Evolutionary conservation across 73 alveolate species (phyloP).

Genomic region (Paramecium biaurelia): DNA sequence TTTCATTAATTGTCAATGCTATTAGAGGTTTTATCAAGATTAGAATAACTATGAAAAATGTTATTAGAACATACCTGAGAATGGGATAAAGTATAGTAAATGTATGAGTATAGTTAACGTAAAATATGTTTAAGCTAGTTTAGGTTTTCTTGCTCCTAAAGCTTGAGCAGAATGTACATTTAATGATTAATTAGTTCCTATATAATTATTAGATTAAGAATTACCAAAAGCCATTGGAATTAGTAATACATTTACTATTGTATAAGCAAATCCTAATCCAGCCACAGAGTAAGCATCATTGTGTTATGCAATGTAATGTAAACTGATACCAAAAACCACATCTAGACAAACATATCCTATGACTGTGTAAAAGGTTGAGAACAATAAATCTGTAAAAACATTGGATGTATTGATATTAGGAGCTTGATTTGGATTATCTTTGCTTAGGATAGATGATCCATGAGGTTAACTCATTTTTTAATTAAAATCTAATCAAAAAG

Average conservation of each 20-base stretch:
- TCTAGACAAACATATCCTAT: slow-evolving; percentile 18
- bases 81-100: neutral
- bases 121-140: neutral
- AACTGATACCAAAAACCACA: neutral
- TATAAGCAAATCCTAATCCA: neutral
- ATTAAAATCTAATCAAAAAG: neutral
- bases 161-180: neutral
- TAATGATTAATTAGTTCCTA: neutral
- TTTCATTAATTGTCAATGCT: neutral
- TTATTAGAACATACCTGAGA: neutral
- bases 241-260: neutral
- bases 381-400: neutral
- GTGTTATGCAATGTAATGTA: neutral
- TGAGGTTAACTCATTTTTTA: neutral
- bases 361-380: neutral
- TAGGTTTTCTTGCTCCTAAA: neutral
- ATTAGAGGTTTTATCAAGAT: neutral
- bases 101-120: neutral
- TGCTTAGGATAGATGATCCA: neutral
- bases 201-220: neutral
- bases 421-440: neutral
- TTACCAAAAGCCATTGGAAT: neutral
- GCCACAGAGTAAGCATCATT: neutral
- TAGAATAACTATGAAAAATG: neutral
- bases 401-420: neutral